Evolutionary conservation across 2,329 filamentous ascomycete genomes (phyloP).

Genomic region (Fusarium guadeloupense): DNA sequence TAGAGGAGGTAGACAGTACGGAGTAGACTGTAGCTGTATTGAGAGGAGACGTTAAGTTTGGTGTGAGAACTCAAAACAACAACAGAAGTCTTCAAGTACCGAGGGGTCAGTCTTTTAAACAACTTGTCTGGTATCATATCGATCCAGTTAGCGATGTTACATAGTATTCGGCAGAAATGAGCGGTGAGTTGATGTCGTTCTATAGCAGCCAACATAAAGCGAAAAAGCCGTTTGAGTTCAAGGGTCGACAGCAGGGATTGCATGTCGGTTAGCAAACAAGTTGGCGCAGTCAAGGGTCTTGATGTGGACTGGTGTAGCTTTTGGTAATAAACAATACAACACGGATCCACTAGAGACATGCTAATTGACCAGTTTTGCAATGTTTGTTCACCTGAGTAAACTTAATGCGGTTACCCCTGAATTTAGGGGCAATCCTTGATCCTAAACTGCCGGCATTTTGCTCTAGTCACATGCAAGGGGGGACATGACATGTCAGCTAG

Average conservation of each 20-base stretch:
- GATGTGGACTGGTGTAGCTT: background rate
- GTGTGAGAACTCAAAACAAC: background rate
- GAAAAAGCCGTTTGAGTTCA: constrained; percentile 20
- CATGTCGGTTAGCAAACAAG: constrained; percentile 1
- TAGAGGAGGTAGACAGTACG: no score
- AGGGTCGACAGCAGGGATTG: background rate
- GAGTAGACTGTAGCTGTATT: background rate
- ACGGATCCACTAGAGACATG: background rate
- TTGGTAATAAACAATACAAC: background rate
- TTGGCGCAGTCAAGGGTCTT: constrained; percentile 5
- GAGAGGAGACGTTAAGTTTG: background rate
- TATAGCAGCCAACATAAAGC: background rate
- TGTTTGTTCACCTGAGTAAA: background rate
- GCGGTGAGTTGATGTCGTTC: constrained; percentile 21
- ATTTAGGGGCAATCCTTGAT: background rate
- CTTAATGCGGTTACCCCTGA: background rate
- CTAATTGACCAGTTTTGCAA: background rate
- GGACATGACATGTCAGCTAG: background rate
- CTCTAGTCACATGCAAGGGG: background rate
- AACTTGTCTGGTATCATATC: constrained; percentile 18
- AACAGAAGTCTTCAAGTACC: constrained; percentile 8
- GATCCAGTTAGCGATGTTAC: constrained; percentile 21
- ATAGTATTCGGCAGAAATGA: constrained; percentile 27
- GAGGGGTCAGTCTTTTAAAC: constrained; percentile 9
- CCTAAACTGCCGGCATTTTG: background rate